Percentiles rank a stretch among this genome's conserved stretches.
Conservation (phyloP, 1,284 basidiomycete species). For the Cryptococcus jaspeensis region DNA sequence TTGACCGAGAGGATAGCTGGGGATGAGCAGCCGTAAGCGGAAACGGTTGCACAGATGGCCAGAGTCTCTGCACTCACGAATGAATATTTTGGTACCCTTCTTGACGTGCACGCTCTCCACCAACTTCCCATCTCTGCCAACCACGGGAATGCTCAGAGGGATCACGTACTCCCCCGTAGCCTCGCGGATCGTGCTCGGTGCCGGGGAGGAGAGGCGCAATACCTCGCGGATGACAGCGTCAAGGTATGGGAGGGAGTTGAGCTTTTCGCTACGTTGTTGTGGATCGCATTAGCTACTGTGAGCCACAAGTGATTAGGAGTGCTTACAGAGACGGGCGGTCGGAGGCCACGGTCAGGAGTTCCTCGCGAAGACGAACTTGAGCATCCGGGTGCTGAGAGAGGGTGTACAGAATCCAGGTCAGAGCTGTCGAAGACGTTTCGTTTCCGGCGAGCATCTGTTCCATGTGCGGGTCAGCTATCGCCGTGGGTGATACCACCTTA, state of each 20-base stretch:
- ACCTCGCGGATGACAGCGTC: conserved; percentile 67
- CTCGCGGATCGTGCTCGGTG: conserved; percentile 64
- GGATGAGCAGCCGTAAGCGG: conserved; percentile 43
- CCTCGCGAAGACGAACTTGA: conserved; percentile 61
- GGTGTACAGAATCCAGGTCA: conserved; percentile 70
- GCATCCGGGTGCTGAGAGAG: conserved; percentile 58
- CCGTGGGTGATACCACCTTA: not conserved
- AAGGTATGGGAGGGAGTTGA: conserved; percentile 57
- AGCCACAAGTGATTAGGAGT: conserved; percentile 8
- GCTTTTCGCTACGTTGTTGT: conserved; percentile 33
- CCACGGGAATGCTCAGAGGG: conserved; percentile 56
- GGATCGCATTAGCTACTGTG: not conserved
- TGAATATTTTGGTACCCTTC: conserved; percentile 41
- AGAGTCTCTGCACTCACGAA: conserved; percentile 44
- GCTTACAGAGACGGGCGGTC: conserved; percentile 30
- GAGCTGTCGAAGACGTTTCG: conserved; percentile 69
- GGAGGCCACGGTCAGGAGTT: conserved; percentile 54
- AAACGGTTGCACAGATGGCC: conserved; percentile 15
- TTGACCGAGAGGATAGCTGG: conserved; percentile 59
- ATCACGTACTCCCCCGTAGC: conserved; percentile 60
- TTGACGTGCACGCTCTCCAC: conserved; percentile 40
- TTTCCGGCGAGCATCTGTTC: conserved; percentile 58
- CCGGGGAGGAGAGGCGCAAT: conserved; percentile 64
- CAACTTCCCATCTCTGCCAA: conserved; percentile 46
- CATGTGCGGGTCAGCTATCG: not conserved